A percentile compares a stretch with the other conserved stretches of the same genome.
These are phyloP conservation scores for Endocarpon pusillum DNA, from an alignment of 495 filamentous ascomycete genomes.

Conservation along the genomic window DNA sequence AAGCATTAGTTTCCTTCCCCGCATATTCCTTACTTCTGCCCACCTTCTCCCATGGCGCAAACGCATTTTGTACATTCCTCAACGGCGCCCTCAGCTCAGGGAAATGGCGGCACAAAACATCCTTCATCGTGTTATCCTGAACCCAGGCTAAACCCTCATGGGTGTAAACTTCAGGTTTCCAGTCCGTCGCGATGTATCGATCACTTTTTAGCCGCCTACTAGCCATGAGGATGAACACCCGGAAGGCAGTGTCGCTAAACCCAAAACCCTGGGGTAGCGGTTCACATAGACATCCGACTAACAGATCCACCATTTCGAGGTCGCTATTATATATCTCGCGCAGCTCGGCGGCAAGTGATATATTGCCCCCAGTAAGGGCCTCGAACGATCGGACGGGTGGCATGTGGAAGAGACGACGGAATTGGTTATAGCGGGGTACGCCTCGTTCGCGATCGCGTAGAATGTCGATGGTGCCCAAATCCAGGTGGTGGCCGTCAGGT, in stretches of 20 bases:
- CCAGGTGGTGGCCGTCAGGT: slow-evolving; percentile 20
- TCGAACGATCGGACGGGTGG: slow-evolving; percentile 13
- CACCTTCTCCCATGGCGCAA: too few relatives aligned
- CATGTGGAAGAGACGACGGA: slow-evolving; percentile 25
- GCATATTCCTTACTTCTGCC: too few relatives aligned
- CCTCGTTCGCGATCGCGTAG: slow-evolving; percentile 28
- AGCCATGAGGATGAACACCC: slow-evolving; percentile 24
- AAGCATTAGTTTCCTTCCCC: too few relatives aligned
- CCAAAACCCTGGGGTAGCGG: slow-evolving; percentile 25
- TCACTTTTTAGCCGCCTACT: slow-evolving; percentile 22
- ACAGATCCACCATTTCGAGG: slow-evolving; percentile 22
- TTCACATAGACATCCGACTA: slow-evolving; percentile 22
- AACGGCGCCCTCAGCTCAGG: slow-evolving; percentile 15
- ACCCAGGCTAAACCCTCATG: slow-evolving; percentile 25
- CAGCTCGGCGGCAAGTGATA: slow-evolving; percentile 14
- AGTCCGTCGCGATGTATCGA: slow-evolving; percentile 20
- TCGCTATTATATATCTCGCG: slow-evolving; percentile 15
- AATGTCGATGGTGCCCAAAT: slow-evolving; percentile 26
- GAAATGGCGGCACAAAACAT: slow-evolving; percentile 19
- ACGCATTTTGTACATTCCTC: slow-evolving; percentile 15
- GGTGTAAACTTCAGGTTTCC: slow-evolving; percentile 20
- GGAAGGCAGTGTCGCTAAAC: slow-evolving; percentile 24
- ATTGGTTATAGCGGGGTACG: slow-evolving; percentile 27
- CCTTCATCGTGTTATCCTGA: slow-evolving; percentile 17
- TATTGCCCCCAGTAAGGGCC: slow-evolving; percentile 19